phyloP scores from a whole-genome alignment of 805 yeast genomes.

The Hanseniaspora lindneri region DNA sequence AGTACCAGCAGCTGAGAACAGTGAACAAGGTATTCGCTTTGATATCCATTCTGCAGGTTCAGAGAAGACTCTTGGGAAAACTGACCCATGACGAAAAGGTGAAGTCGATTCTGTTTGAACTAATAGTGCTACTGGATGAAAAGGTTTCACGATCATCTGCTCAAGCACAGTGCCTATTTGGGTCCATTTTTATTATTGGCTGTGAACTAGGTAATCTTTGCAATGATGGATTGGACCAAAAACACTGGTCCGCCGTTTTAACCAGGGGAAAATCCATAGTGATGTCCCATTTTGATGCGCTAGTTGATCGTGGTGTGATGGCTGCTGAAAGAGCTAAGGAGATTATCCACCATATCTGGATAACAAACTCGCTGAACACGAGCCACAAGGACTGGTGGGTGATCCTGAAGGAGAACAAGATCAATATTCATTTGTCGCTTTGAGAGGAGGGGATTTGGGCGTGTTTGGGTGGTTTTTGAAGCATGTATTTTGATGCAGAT shows the following conservation, averaged over 20 bases:
- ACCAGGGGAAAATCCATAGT: conserved; percentile 4
- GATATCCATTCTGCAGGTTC: conserved; percentile 9
- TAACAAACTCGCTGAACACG: conserved; percentile 1
- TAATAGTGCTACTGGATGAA: background rate
- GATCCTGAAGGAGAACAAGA: conserved; percentile 10
- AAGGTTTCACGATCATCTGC: conserved; percentile 11
- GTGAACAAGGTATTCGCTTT: conserved; percentile 15
- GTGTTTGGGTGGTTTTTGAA: no score
- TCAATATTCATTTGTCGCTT: conserved; percentile 8
- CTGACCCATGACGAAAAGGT: background rate
- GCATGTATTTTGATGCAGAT: background rate
- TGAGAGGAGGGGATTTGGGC: no score
- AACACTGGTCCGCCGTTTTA: background rate
- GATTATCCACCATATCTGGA: conserved; percentile 8
- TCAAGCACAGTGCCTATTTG: conserved; percentile 11
- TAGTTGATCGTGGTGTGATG: background rate
- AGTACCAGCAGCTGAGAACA: conserved; percentile 11
- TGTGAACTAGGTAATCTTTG: conserved; percentile 11
- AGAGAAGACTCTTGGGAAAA: conserved; percentile 12
- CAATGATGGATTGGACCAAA: background rate
- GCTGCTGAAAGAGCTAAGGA: conserved; percentile 15
- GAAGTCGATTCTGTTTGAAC: background rate
- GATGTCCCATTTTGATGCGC: conserved; percentile 4
- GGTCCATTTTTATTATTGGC: conserved; percentile 12
- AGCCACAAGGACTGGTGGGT: conserved; percentile 15